Conservation (phyloP, 1,284 basidiomycete genomes). For the Apiotrichum mycotoxinovorans region DNA sequence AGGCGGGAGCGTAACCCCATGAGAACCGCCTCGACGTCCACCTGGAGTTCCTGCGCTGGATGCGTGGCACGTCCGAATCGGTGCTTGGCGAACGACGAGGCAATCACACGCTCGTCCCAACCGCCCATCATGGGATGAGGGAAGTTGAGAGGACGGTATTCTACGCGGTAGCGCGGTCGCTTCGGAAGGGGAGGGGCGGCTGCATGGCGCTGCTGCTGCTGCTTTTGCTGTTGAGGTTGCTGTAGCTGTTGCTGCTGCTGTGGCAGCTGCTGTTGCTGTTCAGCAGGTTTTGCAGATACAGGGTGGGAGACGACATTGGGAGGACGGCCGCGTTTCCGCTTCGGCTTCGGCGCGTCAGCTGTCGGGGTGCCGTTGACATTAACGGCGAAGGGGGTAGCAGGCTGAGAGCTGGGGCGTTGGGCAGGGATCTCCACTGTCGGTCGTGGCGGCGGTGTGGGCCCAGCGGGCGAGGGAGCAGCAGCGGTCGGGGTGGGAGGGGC, state of each 20-base stretch:
- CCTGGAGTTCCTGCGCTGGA: constrained; percentile 50
- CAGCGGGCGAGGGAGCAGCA: not conserved
- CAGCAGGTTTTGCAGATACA: too few species aligned
- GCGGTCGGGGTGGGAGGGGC: not conserved
- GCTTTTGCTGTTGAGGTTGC: too few species aligned
- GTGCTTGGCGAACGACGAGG: constrained; percentile 63
- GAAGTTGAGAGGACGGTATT: constrained; percentile 79
- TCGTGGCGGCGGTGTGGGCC: not conserved
- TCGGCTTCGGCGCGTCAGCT: not conserved
- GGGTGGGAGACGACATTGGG: too few species aligned
- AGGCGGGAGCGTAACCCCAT: constrained; percentile 86
- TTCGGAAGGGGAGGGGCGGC: constrained; percentile 24
- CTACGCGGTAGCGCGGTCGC: constrained; percentile 71
- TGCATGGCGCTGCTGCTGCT: too few species aligned
- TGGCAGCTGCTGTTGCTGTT: too few species aligned
- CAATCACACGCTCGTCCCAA: constrained; percentile 67
- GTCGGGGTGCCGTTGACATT: constrained; percentile 3
- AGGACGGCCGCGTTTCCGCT: not conserved
- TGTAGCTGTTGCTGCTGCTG: too few species aligned
- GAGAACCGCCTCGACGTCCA: constrained; percentile 83
- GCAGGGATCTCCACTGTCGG: not conserved
- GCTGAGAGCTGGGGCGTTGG: not conserved
- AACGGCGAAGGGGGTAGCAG: not conserved
- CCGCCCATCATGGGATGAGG: constrained; percentile 78
- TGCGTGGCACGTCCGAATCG: constrained; percentile 59